Evolutionary conservation across 1,139 yeast species (phyloP), one percentile per base, ranked within the genome.

Genomic region (Diutina mesorugosa): DNA sequence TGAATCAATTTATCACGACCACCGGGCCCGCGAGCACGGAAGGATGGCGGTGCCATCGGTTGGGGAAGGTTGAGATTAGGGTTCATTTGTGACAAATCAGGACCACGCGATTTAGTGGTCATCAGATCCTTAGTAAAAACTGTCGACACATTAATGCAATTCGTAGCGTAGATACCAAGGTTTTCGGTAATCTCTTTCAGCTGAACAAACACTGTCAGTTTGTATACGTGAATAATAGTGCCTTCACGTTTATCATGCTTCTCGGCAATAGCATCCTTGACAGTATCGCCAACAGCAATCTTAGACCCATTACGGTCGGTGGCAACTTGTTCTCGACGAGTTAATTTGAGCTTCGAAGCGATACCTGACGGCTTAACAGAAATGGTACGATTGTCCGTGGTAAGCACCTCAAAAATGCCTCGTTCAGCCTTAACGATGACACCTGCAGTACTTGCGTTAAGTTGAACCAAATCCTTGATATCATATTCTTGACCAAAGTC

Each of bases 391-490:
- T 97, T 97, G 64, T 89, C 95, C 47, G 91, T 85, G 46, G 90
- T 84, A 59, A 93, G 74, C n/a, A 93, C 85, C 54, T 85, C 84
- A 64, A 89, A 88, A 16, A 87, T 77, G 60, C 87, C 96, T 63
- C 90, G 87, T 64, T 93, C 98, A 16, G 96, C 93, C 65, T 85
- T 86, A 59, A 90, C 85, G 61, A 93, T 85, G 64, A 95, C 90
- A 61, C 97, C 99, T 30, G 90, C 96, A 12, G 83, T 80, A 56
- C 89, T 86, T 1, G 95, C 87, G 69, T 89, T 90, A 61, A 95
- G 75, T 69, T 90, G 95, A 51, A 93, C 97, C 62, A 93, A 78
- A 67, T 93, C 97, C 66, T 89, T 95, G 58, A 95, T 76, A 60
- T 89, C 95, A 69, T 85, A 93, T 62, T 85, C 83, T 61, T 90